Base-by-base conservation (phyloP, 1,284 basidiomycete genomes). In the Peniophora sp. region DNA sequence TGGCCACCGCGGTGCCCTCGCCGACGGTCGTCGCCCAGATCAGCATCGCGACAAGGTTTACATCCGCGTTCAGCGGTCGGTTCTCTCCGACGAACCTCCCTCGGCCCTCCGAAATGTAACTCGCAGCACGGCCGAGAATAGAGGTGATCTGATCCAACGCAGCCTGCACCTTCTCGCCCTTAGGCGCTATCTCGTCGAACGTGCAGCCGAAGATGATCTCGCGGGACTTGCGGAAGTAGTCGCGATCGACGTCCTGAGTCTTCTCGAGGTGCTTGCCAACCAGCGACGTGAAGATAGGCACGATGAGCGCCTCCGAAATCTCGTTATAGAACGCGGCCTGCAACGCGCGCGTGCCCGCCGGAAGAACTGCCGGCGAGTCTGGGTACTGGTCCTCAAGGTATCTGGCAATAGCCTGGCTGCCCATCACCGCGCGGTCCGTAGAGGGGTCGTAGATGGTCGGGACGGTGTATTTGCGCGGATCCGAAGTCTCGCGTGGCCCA, bases 391-490 rank as follows among this genome's bases (percentile, higher is more conserved):
- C 51, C 14, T 54, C 53, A n/a, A 54, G 51, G 27, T 54, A 54
- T 27, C 45, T 44, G 6, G 51, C 55, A 39, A 57, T 57, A 6
- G n/a, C 27, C 47, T 47, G 50, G n/a, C 47, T 47, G 41, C 54
- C 51, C 17, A 45, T 24, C n/a, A 55, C 32, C 18, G 52, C 20
- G 14, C 42, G 45, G 5, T 46, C 45, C n/a, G 32, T 42, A 24
- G 15, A 35, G n/a, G 47, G 42, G 53, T 54, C 50, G 24, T 46
- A 18, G 47, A 58, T 56, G 17, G 55, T 51, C 12, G 55, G 56
- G 2, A 58, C 47, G 12, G 56, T 58, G 50, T 56, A 56, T 15
- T 41, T 41, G 37, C 24, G 46, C 10, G 47, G 47, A 9, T 41
- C 39, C 9, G 39, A 41, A 6, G 39, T 41, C 9, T 22, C 15